Base-by-base conservation (phyloP, 495 filamentous ascomycete species). In the Aspergillus leporis region DNA sequence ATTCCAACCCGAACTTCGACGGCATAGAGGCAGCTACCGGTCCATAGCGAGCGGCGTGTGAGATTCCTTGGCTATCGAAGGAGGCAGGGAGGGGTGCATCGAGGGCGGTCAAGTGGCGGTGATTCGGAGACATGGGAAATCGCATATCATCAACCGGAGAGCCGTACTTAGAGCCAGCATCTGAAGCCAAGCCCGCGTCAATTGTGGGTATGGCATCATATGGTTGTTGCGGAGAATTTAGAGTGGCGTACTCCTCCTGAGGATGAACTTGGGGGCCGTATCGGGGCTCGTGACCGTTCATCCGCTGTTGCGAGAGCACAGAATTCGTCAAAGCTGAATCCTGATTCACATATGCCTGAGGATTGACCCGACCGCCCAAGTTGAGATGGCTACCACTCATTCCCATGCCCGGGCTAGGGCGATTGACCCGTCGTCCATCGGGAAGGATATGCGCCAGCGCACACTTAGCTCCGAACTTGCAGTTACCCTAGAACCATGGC, bases 381-480 rank as follows among this genome's bases (percentile, higher is more conserved):
- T 87, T 84, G 45, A 91, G 79, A 63, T 83, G 85, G 48, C 81
- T 80, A 36, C 78, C 71, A 48, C 74, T 70, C 57, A 75, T 69
- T 46, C 72, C 73, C 66, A 76, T 66, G 23, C 68, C 69, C 40
- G 70, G 72, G 58, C 67, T 80, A 30, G 82, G 81, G 49, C 84
- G 74, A 74, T 97, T 96, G 62, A 98, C 90, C 67, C 92, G 83
- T 64, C 90, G 89, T 48, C 94, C 94, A 73, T 98, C 91, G 31
- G 94, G 91, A 41, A 97, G 85, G 65, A 98, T 89, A 72, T 98
- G 94, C 59, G 92, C 90, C 70, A 97, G 87, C 64, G 95, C 94
- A 78, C 94, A 98, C 74, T 98, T 98, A 28, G 89, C 86, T 55
- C 94, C 94, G 72, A 98, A 98, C 73, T 98, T 98, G 87, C 94